Evolutionary conservation across 139 green algal species (phyloP), one percentile per base, ranked within the genome.

Genomic region (Ettlia oleoabundans): DNA sequence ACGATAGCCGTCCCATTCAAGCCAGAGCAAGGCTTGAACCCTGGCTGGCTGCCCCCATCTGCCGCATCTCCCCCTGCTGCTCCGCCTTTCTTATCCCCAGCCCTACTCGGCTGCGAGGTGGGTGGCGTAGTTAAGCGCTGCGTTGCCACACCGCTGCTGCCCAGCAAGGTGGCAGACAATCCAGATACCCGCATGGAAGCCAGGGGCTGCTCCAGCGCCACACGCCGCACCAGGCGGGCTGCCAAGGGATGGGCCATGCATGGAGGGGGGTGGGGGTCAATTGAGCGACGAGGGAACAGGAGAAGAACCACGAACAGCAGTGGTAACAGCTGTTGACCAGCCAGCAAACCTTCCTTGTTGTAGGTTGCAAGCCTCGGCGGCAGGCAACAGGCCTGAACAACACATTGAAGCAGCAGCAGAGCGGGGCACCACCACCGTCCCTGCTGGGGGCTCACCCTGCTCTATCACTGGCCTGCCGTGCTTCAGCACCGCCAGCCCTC

Each of bases 1-100:
- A 91, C 55, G 67, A 91, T 41, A 24, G 37, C 63, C 28, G 70
- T 82, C 53, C 80, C 85, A 40, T 88, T 86, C 19, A 91, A 82
- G 37, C 66, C 52, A 24, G 1, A 38, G 33, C 77, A 82, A 9
- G 21, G 21, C 30, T 37, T 55, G 61, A 71, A 82, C 26, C 26
- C 0, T 10, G 28, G 26, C 55, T 55, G 53, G 32, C 28, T 7
- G 33, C 21, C 37, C n/a, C n/a, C n/a, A n/a, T n/a, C n/a, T 53
- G 58, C 28, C 5, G 2, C 37, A 21, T 53, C 8, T 61, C 13
- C 47, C 47, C 13, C 13, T 15, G 55, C 55, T 15, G 55, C 30
- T 9, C 55, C 55, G 18, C 5, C 21, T 65, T 28, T 28, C 55
- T n/a, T 65, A 22, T n/a, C 21, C 18, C 15, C 55, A 9, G 18